Evolutionary conservation across 805 yeast genomes (phyloP), one percentile per base, ranked within the genome.

Genomic region (Candida lessepsii): DNA sequence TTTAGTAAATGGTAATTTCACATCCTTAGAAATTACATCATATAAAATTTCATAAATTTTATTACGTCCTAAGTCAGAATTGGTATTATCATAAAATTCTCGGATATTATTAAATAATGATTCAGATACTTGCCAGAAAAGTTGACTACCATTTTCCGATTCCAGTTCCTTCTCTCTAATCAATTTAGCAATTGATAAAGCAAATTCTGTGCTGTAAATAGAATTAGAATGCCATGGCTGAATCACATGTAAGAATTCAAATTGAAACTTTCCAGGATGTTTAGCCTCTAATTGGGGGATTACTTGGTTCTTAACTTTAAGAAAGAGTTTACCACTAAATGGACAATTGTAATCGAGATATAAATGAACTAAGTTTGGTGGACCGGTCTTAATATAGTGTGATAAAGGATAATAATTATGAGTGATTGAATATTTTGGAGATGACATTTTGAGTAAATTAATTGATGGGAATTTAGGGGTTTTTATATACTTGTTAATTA

Each of bases 161-260:
- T 37, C 48, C 5, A 10, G 8, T 6, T 16, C 36, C 4, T 30
- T 33, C 18, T 57, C 61, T 30, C 65, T 49, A 74, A 87, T 75
- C 57, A 83, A 78, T 35, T 74, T 65, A n/a, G 84, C 85, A 21
- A 82, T 80, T 0, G 82, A 89, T 18, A 88, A 58, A 0, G 84
- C 72, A 29, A 84, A 83, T 54, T 88, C 96, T 56, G 83, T 83
- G 28, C 80, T 66, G 26, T 78, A 61, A 4, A 77, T 73, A 1
- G 91, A 81, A 41, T 80, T 77, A 31, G 90, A 82, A 58, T 88
- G 96, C 96, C 96, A 88, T 49, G 95, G 93, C 65, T 88, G 96
- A n/a, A 84, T 70, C 29, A 82, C 88, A 53, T 86, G 83, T 46
- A 80, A 73, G 58, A 83, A 78, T 9, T 80, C 75, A 45, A 86